phyloP scores from a whole-genome alignment of 257 asterid species.

The Solanum pimpinellifolium region DNA sequence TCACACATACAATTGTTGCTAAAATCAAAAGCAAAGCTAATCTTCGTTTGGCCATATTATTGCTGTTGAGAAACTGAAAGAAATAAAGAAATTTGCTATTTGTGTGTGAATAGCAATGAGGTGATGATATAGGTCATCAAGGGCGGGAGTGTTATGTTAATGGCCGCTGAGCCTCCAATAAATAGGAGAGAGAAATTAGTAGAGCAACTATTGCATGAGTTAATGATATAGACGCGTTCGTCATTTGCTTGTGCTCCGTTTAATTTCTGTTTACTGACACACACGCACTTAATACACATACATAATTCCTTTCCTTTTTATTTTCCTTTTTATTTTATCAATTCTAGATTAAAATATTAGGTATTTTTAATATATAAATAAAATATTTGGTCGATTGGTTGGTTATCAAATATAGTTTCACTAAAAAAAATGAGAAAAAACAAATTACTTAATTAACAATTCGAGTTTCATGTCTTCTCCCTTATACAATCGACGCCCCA shows the following conservation, averaged over 20 bases:
- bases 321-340: too few relatives aligned
- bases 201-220: slow-evolving; percentile 2
- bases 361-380: too few relatives aligned
- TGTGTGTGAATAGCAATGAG: neutral
- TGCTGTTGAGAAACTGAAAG: neutral
- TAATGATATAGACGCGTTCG: neutral
- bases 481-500: neutral
- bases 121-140: neutral
- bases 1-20: neutral
- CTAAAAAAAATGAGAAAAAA: too few relatives aligned
- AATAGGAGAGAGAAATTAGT: slow-evolving; percentile 2
- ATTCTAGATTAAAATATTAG: too few relatives aligned
- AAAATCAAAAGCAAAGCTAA: slow-evolving; percentile 2
- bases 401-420: neutral
- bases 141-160: neutral
- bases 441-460: too few relatives aligned
- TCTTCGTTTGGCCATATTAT: neutral
- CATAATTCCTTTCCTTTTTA: neutral
- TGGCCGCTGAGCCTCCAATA: neutral
- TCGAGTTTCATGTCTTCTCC: neutral
- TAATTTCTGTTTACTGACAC: neutral
- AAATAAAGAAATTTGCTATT: neutral
- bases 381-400: neutral
- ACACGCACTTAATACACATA: neutral
- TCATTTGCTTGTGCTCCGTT: neutral